Evolutionary conservation across 2,329 filamentous ascomycete genomes (phyloP).

Genomic region (Ophiostoma montium): DNA sequence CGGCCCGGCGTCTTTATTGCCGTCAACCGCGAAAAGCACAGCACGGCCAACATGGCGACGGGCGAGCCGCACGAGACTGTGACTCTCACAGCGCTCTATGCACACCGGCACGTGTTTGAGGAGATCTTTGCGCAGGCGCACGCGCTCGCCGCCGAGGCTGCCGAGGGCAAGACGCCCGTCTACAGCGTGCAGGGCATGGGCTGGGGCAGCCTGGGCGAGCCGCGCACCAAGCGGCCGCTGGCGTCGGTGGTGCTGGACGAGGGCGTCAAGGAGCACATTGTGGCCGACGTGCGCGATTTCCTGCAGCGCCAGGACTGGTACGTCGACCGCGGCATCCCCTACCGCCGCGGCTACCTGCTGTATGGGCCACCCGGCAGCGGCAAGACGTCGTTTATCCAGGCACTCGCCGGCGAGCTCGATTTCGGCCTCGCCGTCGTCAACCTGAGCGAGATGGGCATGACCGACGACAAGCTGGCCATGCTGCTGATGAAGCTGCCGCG

Average conservation of each 20-base stretch:
- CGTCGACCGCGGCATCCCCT: slow-evolving; percentile 85
- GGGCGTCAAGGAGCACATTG: slow-evolving; percentile 69
- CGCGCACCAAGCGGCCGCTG: slow-evolving; percentile 74
- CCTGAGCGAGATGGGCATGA: slow-evolving; percentile 76
- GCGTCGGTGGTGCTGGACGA: slow-evolving; percentile 76
- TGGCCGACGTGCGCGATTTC: slow-evolving; percentile 73
- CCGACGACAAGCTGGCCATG: slow-evolving; percentile 76
- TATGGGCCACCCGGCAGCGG: slow-evolving; percentile 84
- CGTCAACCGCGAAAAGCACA: slow-evolving; percentile 75
- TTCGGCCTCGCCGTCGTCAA: slow-evolving; percentile 90
- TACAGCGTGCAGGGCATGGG: slow-evolving; percentile 74
- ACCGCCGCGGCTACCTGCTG: slow-evolving; percentile 75
- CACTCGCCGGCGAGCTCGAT: slow-evolving; percentile 80
- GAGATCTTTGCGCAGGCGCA: slow-evolving; percentile 82
- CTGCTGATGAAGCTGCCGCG: slow-evolving; percentile 74
- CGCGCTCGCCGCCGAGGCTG: slow-evolving; percentile 58
- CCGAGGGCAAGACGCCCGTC: slow-evolving; percentile 86
- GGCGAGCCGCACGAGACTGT: slow-evolving; percentile 91
- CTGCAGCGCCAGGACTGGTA: slow-evolving; percentile 73
- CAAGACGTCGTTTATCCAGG: slow-evolving; percentile 94
- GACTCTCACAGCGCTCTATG: slow-evolving; percentile 80
- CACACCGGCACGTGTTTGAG: slow-evolving; percentile 79
- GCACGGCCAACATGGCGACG: slow-evolving; percentile 64
- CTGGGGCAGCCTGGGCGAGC: slow-evolving; percentile 74
- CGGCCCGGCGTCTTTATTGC: slow-evolving; percentile 67